These are phyloP conservation scores for Daucus carota DNA, from an alignment of 129 eudicot species.

Conservation along the genomic window DNA sequence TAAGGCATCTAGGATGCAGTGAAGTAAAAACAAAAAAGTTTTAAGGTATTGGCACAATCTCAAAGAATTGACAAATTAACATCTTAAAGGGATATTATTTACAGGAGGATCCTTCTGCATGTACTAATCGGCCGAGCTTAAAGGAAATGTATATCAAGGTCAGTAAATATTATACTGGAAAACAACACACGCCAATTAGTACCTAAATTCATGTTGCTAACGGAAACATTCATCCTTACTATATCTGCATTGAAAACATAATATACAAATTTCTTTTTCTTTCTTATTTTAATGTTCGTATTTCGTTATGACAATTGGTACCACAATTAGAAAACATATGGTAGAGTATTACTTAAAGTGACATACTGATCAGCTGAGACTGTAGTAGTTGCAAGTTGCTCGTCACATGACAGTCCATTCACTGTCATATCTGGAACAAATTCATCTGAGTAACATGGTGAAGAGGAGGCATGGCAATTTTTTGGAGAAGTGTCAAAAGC, in stretches of 20 bases:
- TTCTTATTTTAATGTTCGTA: background rate
- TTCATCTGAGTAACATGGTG: constrained; percentile 47
- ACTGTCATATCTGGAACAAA: constrained; percentile 32
- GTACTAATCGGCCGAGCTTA: background rate
- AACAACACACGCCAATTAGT: background rate
- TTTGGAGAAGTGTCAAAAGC: constrained; percentile 23
- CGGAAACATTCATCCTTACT: background rate
- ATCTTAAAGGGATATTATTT: background rate
- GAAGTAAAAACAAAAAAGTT: background rate
- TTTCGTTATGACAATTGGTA: background rate
- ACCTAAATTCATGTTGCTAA: background rate
- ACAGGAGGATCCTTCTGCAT: background rate
- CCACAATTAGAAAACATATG: background rate
- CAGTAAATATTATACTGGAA: background rate
- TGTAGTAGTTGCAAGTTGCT: constrained; percentile 39
- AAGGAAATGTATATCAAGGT: background rate
- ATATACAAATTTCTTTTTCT: no score
- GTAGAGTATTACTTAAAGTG: background rate
- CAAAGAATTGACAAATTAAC: background rate
- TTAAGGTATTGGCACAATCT: background rate
- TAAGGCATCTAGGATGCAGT: background rate
- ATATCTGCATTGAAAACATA: background rate
- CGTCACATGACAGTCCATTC: constrained; percentile 43
- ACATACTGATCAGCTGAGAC: constrained; percentile 51
- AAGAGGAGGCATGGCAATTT: constrained; percentile 29